Percentiles rank a stretch among this genome's conserved stretches.
phyloP scores from a whole-genome alignment of 2,329 filamentous ascomycete genomes.

The Lojkania enalia region DNA sequence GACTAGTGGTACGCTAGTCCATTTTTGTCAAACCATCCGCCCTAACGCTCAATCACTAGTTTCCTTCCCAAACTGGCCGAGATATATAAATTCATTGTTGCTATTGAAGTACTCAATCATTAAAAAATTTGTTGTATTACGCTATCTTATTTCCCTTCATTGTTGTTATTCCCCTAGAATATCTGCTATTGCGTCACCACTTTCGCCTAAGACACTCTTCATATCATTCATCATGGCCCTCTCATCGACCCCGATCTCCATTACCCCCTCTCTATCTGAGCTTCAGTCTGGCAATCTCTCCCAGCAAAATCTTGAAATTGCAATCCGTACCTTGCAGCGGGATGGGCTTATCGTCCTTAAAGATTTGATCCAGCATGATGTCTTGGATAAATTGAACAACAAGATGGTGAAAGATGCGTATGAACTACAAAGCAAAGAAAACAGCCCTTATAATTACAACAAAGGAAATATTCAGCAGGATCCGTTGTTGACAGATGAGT shows the following conservation, averaged over 20 bases:
- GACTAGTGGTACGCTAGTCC: no score
- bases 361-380: constrained; percentile 46
- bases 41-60: no score
- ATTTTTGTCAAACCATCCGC: no score
- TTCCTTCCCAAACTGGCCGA: no score
- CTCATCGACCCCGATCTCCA: constrained; percentile 35
- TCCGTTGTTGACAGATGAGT: constrained; percentile 54
- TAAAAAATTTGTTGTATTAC: no score
- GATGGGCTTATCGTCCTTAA: constrained; percentile 42
- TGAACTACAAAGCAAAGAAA: constrained; percentile 54
- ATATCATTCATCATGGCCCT: constrained; percentile 22
- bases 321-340: constrained; percentile 29
- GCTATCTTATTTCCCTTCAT: no score
- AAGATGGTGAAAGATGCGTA: constrained; percentile 64
- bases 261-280: constrained; percentile 50
- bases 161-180: no score
- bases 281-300: constrained; percentile 44
- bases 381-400: constrained; percentile 59
- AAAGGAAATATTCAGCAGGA: constrained; percentile 66
- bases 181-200: neutral
- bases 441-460: constrained; percentile 66
- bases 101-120: no score
- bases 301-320: constrained; percentile 58
- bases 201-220: constrained; percentile 2
- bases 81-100: no score